Base-by-base conservation (phyloP, 768 basidiomycete genomes). In the Neoboletus magnificus region DNA sequence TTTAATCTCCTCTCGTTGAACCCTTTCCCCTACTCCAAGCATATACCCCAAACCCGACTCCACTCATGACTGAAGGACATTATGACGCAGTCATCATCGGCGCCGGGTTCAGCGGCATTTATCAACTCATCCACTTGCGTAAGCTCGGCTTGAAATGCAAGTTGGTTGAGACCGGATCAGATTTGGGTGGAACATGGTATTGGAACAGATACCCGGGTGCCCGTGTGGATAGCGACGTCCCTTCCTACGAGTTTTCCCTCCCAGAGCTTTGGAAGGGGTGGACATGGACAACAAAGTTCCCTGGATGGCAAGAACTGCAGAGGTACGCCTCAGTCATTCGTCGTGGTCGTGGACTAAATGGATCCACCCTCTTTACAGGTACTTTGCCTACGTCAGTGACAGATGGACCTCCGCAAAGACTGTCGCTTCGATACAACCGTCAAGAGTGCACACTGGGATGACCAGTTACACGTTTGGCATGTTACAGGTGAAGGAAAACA, bases 131-230 rank as follows among this genome's bases (percentile, higher is more conserved):
- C 33, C 53, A 55, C 13, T 29, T 60, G 22, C 48, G 58, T 33
- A 36, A 27, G 15, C 59, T 60, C 12, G 49, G 59, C 8, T 45
- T 59, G 42, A 48, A 30, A 5, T 54, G 59, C 52, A 53, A 35
- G 5, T 2, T 54, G 10, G 11, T 59, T 7, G 57, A 60, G 20
- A 11, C 48, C 1, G 59, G 42, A 15, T 59, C 58, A 8, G 57
- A 50, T 13, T 23, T 60, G 3, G 58, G 59, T 5, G 57, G 59
- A 9, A 29, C 33, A 1, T 60, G 59, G 59, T 20, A 60, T 18
- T 60, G 59, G 57, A 60, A 59, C 40, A 54, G 39, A 37, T 60
- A 60, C 44, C 57, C 59, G 16, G 57, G 59, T 20, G 58, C 52
- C 1, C 57, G 57, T 12, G 58, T 54, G 2, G 58, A 59, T 30